Percentiles rank a stretch among this genome's conserved stretches.
Conservation (phyloP, 257 asterid species). For the Solanum dulcamara region DNA sequence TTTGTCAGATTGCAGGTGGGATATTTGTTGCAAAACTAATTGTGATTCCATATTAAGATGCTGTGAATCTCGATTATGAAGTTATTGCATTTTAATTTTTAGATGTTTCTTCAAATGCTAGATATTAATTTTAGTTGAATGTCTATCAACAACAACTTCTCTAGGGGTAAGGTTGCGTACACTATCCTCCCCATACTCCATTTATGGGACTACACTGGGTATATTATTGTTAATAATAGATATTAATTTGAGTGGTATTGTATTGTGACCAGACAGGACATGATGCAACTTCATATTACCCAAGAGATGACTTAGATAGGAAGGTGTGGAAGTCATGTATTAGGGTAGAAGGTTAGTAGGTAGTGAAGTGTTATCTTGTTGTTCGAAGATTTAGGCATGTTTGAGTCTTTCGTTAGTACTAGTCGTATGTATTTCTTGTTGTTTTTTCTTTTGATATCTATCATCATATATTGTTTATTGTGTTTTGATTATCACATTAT, state of each 20-base stretch:
- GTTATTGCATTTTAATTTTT: neutral
- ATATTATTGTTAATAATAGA: neutral
- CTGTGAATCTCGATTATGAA: neutral
- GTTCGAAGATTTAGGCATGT: no score
- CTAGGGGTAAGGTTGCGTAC: neutral
- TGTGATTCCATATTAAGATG: neutral
- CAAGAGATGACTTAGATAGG: no score
- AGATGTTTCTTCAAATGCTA: neutral
- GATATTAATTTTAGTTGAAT: neutral
- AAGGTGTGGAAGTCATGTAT: no score
- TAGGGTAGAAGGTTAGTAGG: no score
- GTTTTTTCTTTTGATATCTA: no score
- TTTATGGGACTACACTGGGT: neutral
- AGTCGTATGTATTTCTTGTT: no score
- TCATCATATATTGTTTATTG: no score
- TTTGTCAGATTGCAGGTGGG: neutral
- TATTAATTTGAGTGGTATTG: neutral
- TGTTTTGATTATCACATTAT: no score
- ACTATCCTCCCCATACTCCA: neutral
- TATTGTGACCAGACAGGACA: neutral
- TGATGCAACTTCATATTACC: no score
- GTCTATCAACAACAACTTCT: neutral
- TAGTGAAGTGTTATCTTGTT: no score
- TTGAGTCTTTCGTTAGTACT: no score
- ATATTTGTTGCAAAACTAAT: neutral